Base-by-base conservation (phyloP, 208 protist species). In the Leishmania major region DNA sequence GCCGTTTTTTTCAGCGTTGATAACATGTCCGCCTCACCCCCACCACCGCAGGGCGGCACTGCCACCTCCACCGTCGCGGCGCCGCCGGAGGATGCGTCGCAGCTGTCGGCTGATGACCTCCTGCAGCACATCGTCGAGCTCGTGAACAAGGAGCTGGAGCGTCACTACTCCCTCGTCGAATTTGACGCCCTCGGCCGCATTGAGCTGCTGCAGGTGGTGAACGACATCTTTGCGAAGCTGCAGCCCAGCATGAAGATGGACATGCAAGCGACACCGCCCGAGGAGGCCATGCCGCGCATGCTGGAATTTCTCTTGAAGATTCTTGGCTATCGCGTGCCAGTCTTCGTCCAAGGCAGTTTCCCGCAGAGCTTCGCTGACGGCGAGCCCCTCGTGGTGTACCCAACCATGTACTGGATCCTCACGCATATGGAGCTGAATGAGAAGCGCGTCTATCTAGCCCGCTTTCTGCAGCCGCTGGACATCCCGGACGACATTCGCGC, bases 381-480 rank as follows among this genome's bases (percentile, higher is more conserved):
- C 1, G 93, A 97, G 85, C 83, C 90, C 28, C 94, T 93, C 28
- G 89, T 97, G 75, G 59, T 98, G n/a, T 98, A 98, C 83, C 94
- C 96, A 28, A 92, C 89, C 37, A 82, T 98, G 57, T 96, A 97
- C 81, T 98, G 96, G 96, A 89, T 97, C 37, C 83, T 98, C 17
- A 95, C 90, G 8, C 93, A 96, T 85, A 96, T 96, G 93, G 83
- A 90, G 28, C 88, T 95, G 64, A 97, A 97, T 77, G 85, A 90
- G 73, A 98, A 97, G 90, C 96, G 96, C 60, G 96, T 98, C 8
- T 98, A 98, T 86, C 89, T 98, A 47, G 77, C 96, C 6, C 89
- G 94, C 37, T 98, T 97, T 81, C 88, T 98, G 70, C 92, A 97
- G 81, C 88, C 89, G 47, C 77, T 97, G 31, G 93, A 98, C 40